Evolutionary conservation across 768 basidiomycete species (phyloP), one percentile per base, ranked within the genome.

Genomic region (Hypsizygus marmoreus): DNA sequence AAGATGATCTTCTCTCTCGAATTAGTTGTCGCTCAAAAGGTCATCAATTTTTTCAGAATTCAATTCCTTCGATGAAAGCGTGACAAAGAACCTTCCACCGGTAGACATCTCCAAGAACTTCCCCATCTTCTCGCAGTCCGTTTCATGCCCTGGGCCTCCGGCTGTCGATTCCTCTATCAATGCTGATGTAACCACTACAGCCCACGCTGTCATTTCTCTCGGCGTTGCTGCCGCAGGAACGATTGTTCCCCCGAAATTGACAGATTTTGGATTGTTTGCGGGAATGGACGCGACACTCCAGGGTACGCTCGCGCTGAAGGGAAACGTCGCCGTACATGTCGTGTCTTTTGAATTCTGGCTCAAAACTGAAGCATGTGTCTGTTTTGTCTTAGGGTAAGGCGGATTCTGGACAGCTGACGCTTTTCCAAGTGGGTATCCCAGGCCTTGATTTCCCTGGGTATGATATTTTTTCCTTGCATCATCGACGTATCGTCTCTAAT

Each of bases 381-480:
- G n/a, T n/a, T n/a, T n/a, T n/a, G n/a, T n/a, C n/a, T n/a, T n/a
- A n/a, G n/a, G n/a, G n/a, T 1, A 26, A 58, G 1, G 44, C 77
- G 13, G 71, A 74, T 51, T 69, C 74, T 0, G 77, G 73, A 2
- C 65, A 66, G 30, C 61, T 77, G 34, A 55, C 57, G 6, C 51
- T 80, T 14, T 64, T 74, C 38, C 56, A 68, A 39, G 50, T 70
- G 24, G 72, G 73, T 1, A 64, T 80, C 44, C 74, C 74, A 0
- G 77, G 75, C 5, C 63, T 80, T n/a, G 71, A 75, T 51, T 69
- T 80, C 56, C 76, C 78, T 26, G 75, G 71, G 74, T 74, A 58
- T 13, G 65, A n/a, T 51, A n/a, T n/a, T n/a, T n/a, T 6, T 5
- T 6, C 8, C 11, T 22, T 13, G 6, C 23, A 9, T n/a, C n/a